Evolutionary conservation across 305 asterid species (phyloP), one percentile per base, ranked within the genome.

Genomic region (Petunia hybrid): DNA sequence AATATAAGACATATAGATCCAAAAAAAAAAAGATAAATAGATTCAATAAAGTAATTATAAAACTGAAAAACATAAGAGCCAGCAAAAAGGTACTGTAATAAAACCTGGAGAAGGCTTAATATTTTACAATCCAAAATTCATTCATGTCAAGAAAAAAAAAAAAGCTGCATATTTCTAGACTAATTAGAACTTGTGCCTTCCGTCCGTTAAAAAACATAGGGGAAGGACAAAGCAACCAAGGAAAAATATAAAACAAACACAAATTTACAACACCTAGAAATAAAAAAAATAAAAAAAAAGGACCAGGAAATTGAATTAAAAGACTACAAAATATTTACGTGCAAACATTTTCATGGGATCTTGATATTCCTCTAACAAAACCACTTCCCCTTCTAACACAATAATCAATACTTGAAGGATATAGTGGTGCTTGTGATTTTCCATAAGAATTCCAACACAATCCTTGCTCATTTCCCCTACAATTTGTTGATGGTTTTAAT

Each of bases 401-500:
- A 68, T 85, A 86, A 78, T 89, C 95, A 75, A 94, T 88, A 82
- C 91, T 85, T 36, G 88, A 78, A 5, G 97, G 97, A 13, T 86
- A 86, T 65, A 94, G 92, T 2, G 87, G 90, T 60, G 89, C 94
- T 13, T 81, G 62, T 48, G 95, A 82, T 55, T 82, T 90, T 80
- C 98, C 98, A 63, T 90, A 94, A 40, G 97, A 85, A 63, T 89
- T 94, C 90, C 87, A 91, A 48, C 98, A 94, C 85, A 87, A 43
- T 0, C 85, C 90, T 56, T 87, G 75, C 41, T 85, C 86, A 73
- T 79, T 68, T 39, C 87, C 91, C 1, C 46, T 36, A 67, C 31
- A 10, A 1, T 66, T 60, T 1, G 60, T 59, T 1, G 97, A 90
- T 1, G 90, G 88, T 16, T 87, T 69, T 40, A 92, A 57, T 56